A percentile compares a stretch with the other conserved stretches of the same genome.
phyloP scores from a whole-genome alignment of 2,329 filamentous ascomycete species.

The Hypoxylon sp. region DNA sequence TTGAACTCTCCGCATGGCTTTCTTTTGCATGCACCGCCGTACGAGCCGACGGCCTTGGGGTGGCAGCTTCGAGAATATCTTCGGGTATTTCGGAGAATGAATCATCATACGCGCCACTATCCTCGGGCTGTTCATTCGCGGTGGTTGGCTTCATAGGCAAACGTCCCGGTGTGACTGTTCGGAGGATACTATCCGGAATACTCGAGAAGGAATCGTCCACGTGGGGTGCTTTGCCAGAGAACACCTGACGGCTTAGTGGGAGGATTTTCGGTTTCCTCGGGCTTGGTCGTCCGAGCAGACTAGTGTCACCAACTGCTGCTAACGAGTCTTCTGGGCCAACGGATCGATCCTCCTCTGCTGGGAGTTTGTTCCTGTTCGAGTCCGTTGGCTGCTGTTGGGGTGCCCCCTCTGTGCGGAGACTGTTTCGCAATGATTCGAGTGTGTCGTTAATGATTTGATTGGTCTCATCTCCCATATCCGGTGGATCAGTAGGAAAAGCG shows the following conservation, averaged over 20 bases:
- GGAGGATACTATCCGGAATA: constrained; percentile 52
- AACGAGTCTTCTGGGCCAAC: constrained; percentile 20
- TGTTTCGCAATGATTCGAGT: constrained; percentile 62
- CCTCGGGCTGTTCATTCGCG: constrained; percentile 45
- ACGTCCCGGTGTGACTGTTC: constrained; percentile 51
- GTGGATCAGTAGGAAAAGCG: constrained; percentile 52
- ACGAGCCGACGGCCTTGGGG: constrained; percentile 54
- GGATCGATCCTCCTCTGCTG: constrained; percentile 27
- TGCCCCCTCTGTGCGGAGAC: constrained; percentile 45
- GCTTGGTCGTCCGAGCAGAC: constrained; percentile 47
- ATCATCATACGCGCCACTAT: constrained; percentile 61
- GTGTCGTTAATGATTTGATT: constrained; percentile 69
- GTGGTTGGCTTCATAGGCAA: constrained; percentile 42
- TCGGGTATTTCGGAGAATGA: constrained; percentile 70
- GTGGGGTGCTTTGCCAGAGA: constrained; percentile 51
- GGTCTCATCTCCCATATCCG: constrained; percentile 67
- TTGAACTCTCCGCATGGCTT: constrained; percentile 25
- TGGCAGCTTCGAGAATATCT: constrained; percentile 63
- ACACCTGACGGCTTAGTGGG: constrained; percentile 53
- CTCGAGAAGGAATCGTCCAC: constrained; percentile 54
- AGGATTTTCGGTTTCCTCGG: constrained; percentile 53
- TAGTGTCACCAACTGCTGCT: constrained; percentile 18
- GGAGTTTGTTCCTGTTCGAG: constrained; percentile 35
- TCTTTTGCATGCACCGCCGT: constrained; percentile 18
- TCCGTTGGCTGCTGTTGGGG: constrained; percentile 23